phyloP scores from a whole-genome alignment of 805 yeast species.

The Sugiyamaella chiloensis region DNA sequence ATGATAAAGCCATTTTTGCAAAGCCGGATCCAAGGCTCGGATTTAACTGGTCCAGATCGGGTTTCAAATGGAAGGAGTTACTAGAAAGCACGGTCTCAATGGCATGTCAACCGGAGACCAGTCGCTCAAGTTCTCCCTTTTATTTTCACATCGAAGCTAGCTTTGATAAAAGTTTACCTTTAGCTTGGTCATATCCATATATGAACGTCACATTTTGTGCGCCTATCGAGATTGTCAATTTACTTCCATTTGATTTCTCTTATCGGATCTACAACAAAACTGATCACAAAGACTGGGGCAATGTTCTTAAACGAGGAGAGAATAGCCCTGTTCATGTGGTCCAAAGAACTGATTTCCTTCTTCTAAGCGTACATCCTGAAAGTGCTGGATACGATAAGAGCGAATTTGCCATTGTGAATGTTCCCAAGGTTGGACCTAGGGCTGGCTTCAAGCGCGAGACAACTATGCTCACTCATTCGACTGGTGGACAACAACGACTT shows the following conservation, averaged over 20 bases:
- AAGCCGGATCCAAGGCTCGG: slow-evolving; percentile 57
- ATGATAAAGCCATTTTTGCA: slow-evolving; percentile 52
- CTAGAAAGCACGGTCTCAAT: slow-evolving; percentile 50
- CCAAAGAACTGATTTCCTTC: slow-evolving; percentile 62
- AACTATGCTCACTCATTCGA: slow-evolving; percentile 45
- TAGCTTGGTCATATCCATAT: slow-evolving; percentile 77
- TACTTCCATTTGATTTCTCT: slow-evolving; percentile 75
- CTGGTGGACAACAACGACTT: slow-evolving; percentile 65
- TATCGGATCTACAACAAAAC: slow-evolving; percentile 77
- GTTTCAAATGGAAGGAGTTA: slow-evolving; percentile 63
- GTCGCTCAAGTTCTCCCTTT: slow-evolving; percentile 40
- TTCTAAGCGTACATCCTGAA: slow-evolving; percentile 57
- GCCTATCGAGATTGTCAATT: slow-evolving; percentile 80
- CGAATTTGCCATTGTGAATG: slow-evolving; percentile 65
- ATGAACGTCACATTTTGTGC: slow-evolving; percentile 74
- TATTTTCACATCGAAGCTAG: slow-evolving; percentile 72
- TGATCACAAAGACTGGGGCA: slow-evolving; percentile 62
- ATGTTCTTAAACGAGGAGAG: slow-evolving; percentile 58
- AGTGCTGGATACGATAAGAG: slow-evolving; percentile 60
- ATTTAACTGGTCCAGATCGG: slow-evolving; percentile 66
- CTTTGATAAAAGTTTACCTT: slow-evolving; percentile 63
- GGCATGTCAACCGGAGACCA: slow-evolving; percentile 51
- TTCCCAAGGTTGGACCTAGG: slow-evolving; percentile 28
- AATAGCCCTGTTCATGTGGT: slow-evolving; percentile 78
- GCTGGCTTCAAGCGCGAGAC: slow-evolving; percentile 58